Conservation (phyloP, 2,329 filamentous ascomycete genomes). For the Fusarium succisae region DNA sequence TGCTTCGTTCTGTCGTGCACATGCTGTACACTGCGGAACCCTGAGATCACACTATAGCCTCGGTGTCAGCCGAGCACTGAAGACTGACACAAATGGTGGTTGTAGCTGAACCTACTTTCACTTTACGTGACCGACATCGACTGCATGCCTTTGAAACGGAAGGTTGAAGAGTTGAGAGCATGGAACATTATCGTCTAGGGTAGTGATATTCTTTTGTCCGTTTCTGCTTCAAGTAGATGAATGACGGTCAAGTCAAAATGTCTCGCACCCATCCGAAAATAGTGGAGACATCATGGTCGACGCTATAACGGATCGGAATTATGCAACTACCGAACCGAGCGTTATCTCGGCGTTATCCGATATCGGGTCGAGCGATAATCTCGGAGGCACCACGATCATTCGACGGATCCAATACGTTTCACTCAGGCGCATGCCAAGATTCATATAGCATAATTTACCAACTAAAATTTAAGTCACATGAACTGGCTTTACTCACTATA, state of each 20-base stretch:
- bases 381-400: too few relatives aligned
- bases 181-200: neutral
- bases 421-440: neutral
- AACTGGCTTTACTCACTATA: neutral
- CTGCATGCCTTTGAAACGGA: neutral
- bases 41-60: neutral
- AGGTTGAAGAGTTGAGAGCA: neutral
- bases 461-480: neutral
- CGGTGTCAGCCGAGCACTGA: neutral
- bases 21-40: neutral
- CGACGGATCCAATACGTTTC: too few relatives aligned
- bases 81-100: too few relatives aligned
- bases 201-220: accelerated
- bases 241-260: neutral
- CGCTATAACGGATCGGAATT: conserved; percentile 1
- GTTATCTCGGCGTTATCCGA: neutral
- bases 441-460: accelerated
- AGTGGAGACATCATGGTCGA: neutral
- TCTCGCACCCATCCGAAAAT: neutral
- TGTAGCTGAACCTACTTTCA: neutral
- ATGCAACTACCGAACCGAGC: neutral
- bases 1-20: neutral
- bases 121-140: neutral
- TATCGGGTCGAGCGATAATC: neutral
- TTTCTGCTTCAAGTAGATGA: accelerated